Conservation (phyloP, 306 rosid genomes). For the Trichosanthes cucumerina region DNA sequence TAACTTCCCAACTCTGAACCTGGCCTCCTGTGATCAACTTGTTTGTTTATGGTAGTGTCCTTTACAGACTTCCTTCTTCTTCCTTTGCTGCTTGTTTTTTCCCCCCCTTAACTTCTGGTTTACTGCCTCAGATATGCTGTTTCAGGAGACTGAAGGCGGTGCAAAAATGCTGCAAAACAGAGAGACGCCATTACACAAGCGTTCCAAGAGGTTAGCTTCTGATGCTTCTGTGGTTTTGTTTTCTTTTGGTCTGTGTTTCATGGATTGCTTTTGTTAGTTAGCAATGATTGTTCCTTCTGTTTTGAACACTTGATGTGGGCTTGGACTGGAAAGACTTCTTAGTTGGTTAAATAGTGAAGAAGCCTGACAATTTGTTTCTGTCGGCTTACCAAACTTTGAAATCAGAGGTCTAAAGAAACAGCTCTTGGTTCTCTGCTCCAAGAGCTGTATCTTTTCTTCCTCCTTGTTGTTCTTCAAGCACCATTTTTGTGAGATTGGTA, state of each 20-base stretch:
- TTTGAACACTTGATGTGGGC: not conserved
- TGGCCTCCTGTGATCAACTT: constrained; percentile 12
- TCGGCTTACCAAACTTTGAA: constrained; percentile 1
- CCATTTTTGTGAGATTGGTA: not conserved
- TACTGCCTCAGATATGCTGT: constrained; percentile 42
- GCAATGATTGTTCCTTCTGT: constrained; percentile 12
- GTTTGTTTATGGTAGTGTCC: constrained; percentile 25
- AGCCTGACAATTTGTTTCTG: not conserved
- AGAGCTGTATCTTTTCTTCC: not conserved
- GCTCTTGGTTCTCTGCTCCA: not conserved
- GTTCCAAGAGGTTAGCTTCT: constrained; percentile 59
- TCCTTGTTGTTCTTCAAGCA: not conserved
- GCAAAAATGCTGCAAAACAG: constrained; percentile 44
- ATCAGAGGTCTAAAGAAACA: not conserved
- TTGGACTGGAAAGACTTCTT: constrained; percentile 18
- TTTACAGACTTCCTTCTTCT: constrained; percentile 8
- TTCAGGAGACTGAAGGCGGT: constrained; percentile 32
- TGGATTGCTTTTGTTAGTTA: constrained; percentile 19
- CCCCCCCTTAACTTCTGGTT: constrained; percentile 3
- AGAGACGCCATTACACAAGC: constrained; percentile 51
- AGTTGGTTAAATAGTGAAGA: constrained; percentile 5
- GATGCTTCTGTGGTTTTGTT: not conserved
- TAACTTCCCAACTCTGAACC: constrained; percentile 22
- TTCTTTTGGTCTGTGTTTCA: constrained; percentile 18
- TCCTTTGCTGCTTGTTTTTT: constrained; percentile 3